Evolutionary conservation across 495 filamentous ascomycete genomes (phyloP).

Genomic region (Penicillium soppii): DNA sequence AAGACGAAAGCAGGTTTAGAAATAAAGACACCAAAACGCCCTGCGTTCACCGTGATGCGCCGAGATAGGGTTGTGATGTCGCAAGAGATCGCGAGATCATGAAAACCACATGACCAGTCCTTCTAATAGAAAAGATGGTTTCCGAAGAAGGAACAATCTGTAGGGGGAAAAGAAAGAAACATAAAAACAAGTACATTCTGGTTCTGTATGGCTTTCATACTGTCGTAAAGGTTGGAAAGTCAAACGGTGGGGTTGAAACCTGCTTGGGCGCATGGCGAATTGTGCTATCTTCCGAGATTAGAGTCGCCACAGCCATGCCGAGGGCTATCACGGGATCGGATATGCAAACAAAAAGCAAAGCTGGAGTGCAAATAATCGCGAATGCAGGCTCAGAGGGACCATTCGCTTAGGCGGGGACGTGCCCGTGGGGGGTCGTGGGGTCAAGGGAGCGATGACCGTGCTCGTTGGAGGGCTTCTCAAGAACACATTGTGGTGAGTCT

Average conservation of each 20-base stretch:
- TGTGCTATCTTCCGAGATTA: neutral
- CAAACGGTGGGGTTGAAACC: neutral
- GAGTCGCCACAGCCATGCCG: neutral
- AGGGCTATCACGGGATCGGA: neutral
- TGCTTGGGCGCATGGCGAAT: neutral
- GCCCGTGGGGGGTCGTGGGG: constrained; percentile 5
- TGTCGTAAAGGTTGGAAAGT: neutral
- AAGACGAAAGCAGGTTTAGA: no score
- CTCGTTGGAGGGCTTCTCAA: neutral
- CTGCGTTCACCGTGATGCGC: neutral
- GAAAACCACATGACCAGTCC: no score
- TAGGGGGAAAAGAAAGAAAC: neutral
- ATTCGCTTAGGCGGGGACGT: constrained; percentile 1
- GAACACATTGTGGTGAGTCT: constrained; percentile 9
- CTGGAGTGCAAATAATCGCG: neutral
- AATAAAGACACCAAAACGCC: neutral
- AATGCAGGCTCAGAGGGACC: neutral
- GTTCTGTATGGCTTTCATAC: neutral
- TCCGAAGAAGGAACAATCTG: neutral
- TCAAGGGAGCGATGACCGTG: neutral
- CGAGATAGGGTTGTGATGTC: neutral
- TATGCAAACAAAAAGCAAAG: neutral
- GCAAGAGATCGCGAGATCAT: no score
- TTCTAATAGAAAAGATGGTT: no score
- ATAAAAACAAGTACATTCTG: neutral